Conservation (phyloP, 345 rosid species). For the Diplotaxis tenuifolia region DNA sequence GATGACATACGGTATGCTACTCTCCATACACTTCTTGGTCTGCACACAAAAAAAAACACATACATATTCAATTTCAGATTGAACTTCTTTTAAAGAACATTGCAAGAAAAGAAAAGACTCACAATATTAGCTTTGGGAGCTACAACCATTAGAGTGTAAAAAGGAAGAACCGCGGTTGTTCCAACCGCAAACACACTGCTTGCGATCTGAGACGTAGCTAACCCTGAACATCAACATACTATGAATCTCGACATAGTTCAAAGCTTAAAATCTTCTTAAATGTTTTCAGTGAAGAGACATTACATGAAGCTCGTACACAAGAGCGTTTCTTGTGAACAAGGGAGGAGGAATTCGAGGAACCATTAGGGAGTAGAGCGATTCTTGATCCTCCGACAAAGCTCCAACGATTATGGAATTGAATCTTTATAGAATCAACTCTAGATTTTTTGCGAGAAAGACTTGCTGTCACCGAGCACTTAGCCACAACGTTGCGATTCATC, state of each 20-base stretch:
- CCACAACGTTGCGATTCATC: conserved; percentile 22
- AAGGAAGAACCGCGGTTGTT: conserved; percentile 82
- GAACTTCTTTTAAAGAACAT: neutral
- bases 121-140: conserved; percentile 89
- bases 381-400: conserved; percentile 65
- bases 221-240: conserved; percentile 45
- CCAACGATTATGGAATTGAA: conserved; percentile 40
- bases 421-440: conserved; percentile 32
- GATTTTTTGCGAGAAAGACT: conserved; percentile 32
- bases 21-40: no score
- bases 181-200: conserved; percentile 67
- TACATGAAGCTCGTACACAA: conserved; percentile 72
- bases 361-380: conserved; percentile 33
- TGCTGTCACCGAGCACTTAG: conserved; percentile 27
- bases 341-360: conserved; percentile 17
- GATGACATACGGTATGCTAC: no score
- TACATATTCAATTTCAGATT: neutral
- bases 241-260: neutral
- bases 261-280: neutral
- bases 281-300: conserved; percentile 15
- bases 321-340: conserved; percentile 34
- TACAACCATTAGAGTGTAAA: conserved; percentile 83
- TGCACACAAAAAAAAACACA: no score
- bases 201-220: conserved; percentile 64
- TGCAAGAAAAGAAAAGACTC: conserved; percentile 10